Percentiles rank a stretch among this genome's conserved stretches.
Evolutionary conservation across 2,329 filamentous ascomycete genomes (phyloP).

Genomic region (Penicillium sp.): DNA sequence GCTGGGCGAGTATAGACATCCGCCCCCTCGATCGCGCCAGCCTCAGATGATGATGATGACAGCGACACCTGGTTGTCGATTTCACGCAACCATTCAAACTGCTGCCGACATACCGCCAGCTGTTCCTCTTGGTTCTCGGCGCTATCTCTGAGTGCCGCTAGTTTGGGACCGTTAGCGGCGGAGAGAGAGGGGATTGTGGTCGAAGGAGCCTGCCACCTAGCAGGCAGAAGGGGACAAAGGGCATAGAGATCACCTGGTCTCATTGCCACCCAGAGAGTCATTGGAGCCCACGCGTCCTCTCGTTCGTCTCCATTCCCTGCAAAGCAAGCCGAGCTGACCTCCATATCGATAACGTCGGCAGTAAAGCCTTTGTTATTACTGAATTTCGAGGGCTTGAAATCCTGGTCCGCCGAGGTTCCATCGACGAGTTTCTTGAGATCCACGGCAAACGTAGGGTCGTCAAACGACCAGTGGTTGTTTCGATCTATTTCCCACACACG

Average conservation of each 20-base stretch:
- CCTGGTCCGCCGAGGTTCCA: slow-evolving; percentile 73
- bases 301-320: slow-evolving; percentile 60
- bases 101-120: slow-evolving; percentile 48
- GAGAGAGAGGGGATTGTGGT: slow-evolving; percentile 76
- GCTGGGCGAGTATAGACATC: slow-evolving; percentile 55
- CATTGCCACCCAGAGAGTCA: slow-evolving; percentile 98
- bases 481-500: slow-evolving; percentile 84
- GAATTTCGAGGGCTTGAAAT: slow-evolving; percentile 71
- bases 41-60: slow-evolving; percentile 32
- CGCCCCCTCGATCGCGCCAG: slow-evolving; percentile 38
- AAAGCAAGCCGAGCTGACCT: slow-evolving; percentile 86
- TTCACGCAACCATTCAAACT: slow-evolving; percentile 55
- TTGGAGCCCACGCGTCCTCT: slow-evolving; percentile 74
- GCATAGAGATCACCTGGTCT: slow-evolving; percentile 88
- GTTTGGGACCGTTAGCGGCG: slow-evolving; percentile 72
- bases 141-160: slow-evolving; percentile 44
- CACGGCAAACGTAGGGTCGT: slow-evolving; percentile 73
- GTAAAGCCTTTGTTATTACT: slow-evolving; percentile 77
- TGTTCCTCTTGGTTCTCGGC: slow-evolving; percentile 43
- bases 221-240: slow-evolving; percentile 80
- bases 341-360: slow-evolving; percentile 85
- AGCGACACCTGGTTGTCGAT: slow-evolving; percentile 52
- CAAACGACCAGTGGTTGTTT: slow-evolving; percentile 81
- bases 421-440: slow-evolving; percentile 86
- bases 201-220: slow-evolving; percentile 73